Evolutionary conservation across 148 eudicot genomes (phyloP).

Genomic region (Persicaria maculosa): DNA sequence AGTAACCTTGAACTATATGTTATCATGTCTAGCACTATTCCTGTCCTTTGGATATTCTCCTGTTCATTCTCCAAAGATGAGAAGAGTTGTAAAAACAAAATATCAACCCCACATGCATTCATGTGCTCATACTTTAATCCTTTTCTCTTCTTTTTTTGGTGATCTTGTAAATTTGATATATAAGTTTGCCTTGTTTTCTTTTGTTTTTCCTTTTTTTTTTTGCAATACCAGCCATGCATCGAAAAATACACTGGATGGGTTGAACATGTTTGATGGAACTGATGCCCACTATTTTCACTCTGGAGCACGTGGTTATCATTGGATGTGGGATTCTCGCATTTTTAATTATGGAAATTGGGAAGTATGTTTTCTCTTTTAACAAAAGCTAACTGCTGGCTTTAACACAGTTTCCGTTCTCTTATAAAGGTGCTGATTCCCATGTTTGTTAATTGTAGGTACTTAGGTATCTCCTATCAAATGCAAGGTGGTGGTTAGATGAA

Average conservation of each 20-base stretch:
- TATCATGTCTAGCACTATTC: not conserved
- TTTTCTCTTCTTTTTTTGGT: not conserved
- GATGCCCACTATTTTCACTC: constrained; percentile 97
- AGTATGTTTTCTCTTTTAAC: constrained; percentile 34
- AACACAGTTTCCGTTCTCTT: not conserved
- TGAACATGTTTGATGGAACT: constrained; percentile 97
- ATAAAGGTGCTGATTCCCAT: not conserved
- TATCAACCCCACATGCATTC: not conserved
- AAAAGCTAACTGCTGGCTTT: not conserved
- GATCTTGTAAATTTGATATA: not conserved
- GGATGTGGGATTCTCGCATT: constrained; percentile 99
- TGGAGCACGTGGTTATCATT: constrained; percentile 92
- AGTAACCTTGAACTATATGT: not conserved
- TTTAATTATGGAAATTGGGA: constrained; percentile 97
- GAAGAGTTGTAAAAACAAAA: not conserved
- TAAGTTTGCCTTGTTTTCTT: not conserved
- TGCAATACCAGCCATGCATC: constrained; percentile 73
- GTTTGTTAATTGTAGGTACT: constrained; percentile 43
- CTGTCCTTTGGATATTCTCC: not conserved
- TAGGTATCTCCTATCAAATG: constrained; percentile 91
- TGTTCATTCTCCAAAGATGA: not conserved
- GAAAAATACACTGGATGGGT: constrained; percentile 80
- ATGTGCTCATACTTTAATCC: not conserved
- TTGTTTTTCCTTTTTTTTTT: constrained; percentile 11
- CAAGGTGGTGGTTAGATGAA: constrained; percentile 99